Base-by-base conservation (phyloP, 2,329 filamentous ascomycete species). In the Penicillium sp. region DNA sequence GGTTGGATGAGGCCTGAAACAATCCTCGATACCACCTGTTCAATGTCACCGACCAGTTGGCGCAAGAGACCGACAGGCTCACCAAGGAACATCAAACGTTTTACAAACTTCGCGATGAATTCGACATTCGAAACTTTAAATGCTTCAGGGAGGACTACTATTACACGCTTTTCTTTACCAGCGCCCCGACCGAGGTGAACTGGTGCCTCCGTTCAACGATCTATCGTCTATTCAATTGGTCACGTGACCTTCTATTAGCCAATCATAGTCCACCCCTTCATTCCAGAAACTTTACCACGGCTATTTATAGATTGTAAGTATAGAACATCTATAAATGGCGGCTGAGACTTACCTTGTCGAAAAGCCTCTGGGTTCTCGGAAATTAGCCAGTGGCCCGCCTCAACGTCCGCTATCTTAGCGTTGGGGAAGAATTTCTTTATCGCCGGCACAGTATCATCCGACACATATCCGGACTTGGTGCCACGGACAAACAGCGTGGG, bases 401-500 rank as follows among this genome's bases (percentile, higher is more conserved):
- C 74, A 7, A 75, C 68, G 51, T 76, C 73, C 5, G 69, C 67
- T 31, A 77, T 65, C 51, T 73, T 59, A 8, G 75, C 72, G 31
- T 68, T 67, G 1, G 75, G 75, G 50, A 77, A 77, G 57, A 77
- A 77, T 32, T 61, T 66, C 49, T 73, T 76, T 42, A 77, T 75
- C 0, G 68, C 65, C 0, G 75, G 73, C 46, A 77, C 51, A 1
- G 67, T 67, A n/a, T 75, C 69, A 44, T 76, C 72, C 13, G 67
- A 65, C 8, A 77, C 72, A 60, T 77, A 77, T 27, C 57, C 64
- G 36, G 73, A 76, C 49, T 65, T 72, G 1, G 73, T 76, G 5
- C 75, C 75, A 11, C 75, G 63, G 6, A 97, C 82, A 62, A 97
- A 91, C 21, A 97, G 79, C 13, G 91, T 87, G 1, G 87, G 90